A percentile compares a stretch with the other conserved stretches of the same genome.
Conservation (phyloP, 179 eudicot species). For the Pouteria campechiana region DNA sequence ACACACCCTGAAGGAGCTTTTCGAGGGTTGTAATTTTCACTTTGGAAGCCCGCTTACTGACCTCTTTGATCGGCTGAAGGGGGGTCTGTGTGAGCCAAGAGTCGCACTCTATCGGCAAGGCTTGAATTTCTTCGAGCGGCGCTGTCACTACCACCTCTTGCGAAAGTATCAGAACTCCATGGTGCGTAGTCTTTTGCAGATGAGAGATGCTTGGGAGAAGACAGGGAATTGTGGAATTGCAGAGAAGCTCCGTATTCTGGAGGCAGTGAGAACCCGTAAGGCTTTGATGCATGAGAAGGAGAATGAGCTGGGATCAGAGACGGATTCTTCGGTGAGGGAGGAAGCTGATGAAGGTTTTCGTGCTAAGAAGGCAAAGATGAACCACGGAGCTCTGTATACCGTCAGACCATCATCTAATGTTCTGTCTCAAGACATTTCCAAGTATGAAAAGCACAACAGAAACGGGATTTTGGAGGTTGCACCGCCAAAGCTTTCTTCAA, state of each 20-base stretch:
- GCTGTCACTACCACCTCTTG: constrained; percentile 62
- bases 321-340: constrained; percentile 59
- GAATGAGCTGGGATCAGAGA: constrained; percentile 50
- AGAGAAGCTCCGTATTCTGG: constrained; percentile 81
- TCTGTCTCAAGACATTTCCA: constrained; percentile 25
- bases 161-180: constrained; percentile 68
- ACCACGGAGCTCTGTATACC: constrained; percentile 19
- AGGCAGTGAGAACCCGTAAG: constrained; percentile 66
- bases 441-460: constrained; percentile 31
- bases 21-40: constrained; percentile 68
- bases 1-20: constrained; percentile 83
- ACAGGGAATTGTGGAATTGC: constrained; percentile 80
- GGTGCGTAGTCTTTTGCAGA: constrained; percentile 60
- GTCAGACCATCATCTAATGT: constrained; percentile 20
- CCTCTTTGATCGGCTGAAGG: constrained; percentile 77
- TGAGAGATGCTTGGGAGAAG: constrained; percentile 71
- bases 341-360: constrained; percentile 43
- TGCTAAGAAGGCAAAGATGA: constrained; percentile 37
- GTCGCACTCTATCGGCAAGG: constrained; percentile 88
- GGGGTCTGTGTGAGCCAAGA: constrained; percentile 91
- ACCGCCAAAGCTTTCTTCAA: constrained; percentile 27
- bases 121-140: constrained; percentile 53
- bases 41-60: constrained; percentile 67
- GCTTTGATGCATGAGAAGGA: constrained; percentile 62
- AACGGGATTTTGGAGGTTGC: constrained; percentile 44